Percentiles rank a stretch among this genome's conserved stretches.
Conservation (phyloP, 2,329 filamentous ascomycete genomes). For the Neophaeococcomyces mojaviensis region DNA sequence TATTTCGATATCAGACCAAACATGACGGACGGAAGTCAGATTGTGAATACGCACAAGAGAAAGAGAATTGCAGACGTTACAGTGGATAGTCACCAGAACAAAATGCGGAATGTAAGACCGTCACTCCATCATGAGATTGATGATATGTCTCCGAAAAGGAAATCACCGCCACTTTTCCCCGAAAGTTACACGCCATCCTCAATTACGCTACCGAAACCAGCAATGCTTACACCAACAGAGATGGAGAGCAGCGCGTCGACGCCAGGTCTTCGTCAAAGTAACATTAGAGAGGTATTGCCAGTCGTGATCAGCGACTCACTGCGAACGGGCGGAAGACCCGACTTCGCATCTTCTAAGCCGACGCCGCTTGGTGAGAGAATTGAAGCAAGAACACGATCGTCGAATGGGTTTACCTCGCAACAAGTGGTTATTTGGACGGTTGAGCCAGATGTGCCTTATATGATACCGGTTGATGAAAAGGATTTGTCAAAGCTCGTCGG, state of each 20-base stretch:
- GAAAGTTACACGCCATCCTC: conserved; percentile 12
- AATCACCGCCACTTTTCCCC: conserved; percentile 12
- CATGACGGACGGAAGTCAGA: conserved; percentile 37
- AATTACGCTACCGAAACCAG: conserved; percentile 9
- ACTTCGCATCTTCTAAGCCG: conserved; percentile 38
- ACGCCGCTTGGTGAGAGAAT: conserved; percentile 40
- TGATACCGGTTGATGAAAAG: conserved; percentile 50
- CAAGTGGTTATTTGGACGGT: conserved; percentile 43
- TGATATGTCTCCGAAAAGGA: conserved; percentile 7
- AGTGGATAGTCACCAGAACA: conserved; percentile 28
- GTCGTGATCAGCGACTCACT: conserved; percentile 42
- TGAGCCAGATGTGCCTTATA: conserved; percentile 40
- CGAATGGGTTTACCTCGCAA: conserved; percentile 36
- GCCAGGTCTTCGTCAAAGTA: conserved; percentile 36
- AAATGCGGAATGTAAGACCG: conserved; percentile 21
- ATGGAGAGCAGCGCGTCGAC: background rate
- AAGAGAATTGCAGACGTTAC: conserved; percentile 32
- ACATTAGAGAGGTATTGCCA: conserved; percentile 39
- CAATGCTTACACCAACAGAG: conserved; percentile 15
- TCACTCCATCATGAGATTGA: conserved; percentile 21
- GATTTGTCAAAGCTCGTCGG: conserved; percentile 58
- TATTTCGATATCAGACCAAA: conserved; percentile 31
- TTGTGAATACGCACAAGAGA: conserved; percentile 40
- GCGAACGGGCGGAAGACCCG: conserved; percentile 41
- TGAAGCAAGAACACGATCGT: conserved; percentile 37